Conservation (phyloP, 2,329 filamentous ascomycete species). For the Fusarium chaquense region DNA sequence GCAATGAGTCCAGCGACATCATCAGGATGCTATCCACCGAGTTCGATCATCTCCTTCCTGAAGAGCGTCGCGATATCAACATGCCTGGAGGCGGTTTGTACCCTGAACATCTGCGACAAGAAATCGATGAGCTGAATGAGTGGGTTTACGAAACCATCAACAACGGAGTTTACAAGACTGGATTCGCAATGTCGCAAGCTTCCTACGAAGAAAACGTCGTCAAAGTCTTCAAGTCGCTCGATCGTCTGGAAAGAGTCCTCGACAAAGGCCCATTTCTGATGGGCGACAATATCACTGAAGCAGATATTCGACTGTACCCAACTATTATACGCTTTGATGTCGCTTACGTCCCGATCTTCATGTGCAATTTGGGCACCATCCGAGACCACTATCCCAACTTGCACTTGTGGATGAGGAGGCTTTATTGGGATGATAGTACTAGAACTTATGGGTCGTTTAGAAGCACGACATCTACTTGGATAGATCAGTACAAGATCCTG, state of each 20-base stretch:
- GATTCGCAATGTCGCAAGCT: constrained; percentile 74
- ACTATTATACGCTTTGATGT: constrained; percentile 77
- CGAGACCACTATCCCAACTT: constrained; percentile 73
- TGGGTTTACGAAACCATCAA: constrained; percentile 72
- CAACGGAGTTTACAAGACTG: constrained; percentile 66
- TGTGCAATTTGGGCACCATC: constrained; percentile 73
- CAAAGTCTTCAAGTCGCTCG: constrained; percentile 72
- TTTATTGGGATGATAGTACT: constrained; percentile 74
- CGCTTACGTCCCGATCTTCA: constrained; percentile 75
- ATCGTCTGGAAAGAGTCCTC: constrained; percentile 71
- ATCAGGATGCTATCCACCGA: constrained; percentile 84
- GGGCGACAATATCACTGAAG: constrained; percentile 73
- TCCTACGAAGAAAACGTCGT: constrained; percentile 73
- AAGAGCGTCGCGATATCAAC: constrained; percentile 63
- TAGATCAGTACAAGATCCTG: constrained; percentile 48
- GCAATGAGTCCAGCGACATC: constrained; percentile 86
- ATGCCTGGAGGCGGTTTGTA: constrained; percentile 67
- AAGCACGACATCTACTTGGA: constrained; percentile 73
- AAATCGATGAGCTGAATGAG: constrained; percentile 75
- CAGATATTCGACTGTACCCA: constrained; percentile 75
- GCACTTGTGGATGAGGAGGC: constrained; percentile 74
- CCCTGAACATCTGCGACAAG: constrained; percentile 61
- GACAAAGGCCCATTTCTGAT: constrained; percentile 68
- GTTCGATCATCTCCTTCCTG: constrained; percentile 72
- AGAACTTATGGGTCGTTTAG: constrained; percentile 69